Conservation (phyloP, 208 protist genomes). For the Trypanosoma lewisi region DNA sequence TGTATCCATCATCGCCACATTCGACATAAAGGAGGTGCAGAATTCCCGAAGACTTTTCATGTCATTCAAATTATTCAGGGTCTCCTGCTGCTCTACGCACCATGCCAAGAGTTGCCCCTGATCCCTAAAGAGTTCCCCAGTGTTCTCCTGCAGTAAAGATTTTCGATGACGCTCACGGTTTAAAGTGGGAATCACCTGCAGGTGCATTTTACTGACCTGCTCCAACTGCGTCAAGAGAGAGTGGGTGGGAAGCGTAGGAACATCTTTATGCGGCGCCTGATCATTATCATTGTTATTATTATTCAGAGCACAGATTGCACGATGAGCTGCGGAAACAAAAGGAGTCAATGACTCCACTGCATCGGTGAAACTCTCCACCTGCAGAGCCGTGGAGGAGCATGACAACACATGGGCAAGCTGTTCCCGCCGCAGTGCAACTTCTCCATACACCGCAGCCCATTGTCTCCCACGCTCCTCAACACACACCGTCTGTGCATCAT, state of each 20-base stretch:
- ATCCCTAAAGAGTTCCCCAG: slow-evolving; percentile 60
- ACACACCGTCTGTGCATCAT: not conserved
- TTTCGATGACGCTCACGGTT: slow-evolving; percentile 64
- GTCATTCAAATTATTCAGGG: slow-evolving; percentile 46
- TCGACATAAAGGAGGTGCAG: slow-evolving; percentile 61
- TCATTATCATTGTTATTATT: not conserved
- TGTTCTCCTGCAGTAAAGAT: slow-evolving; percentile 42
- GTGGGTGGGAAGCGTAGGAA: slow-evolving; percentile 22
- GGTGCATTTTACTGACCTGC: slow-evolving; percentile 65
- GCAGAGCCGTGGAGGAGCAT: slow-evolving; percentile 1
- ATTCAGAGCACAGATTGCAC: slow-evolving; percentile 38
- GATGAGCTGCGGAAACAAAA: slow-evolving; percentile 43
- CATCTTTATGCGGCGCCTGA: no score
- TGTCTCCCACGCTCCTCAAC: not conserved
- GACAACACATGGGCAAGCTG: slow-evolving; percentile 12
- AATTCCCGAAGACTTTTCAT: slow-evolving; percentile 66
- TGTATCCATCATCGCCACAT: slow-evolving; percentile 81
- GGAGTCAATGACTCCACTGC: slow-evolving; percentile 55
- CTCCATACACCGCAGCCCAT: slow-evolving; percentile 18
- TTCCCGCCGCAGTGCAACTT: slow-evolving; percentile 15
- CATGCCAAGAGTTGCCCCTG: slow-evolving; percentile 65
- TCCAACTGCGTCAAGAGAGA: slow-evolving; percentile 59
- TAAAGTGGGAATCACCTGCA: slow-evolving; percentile 64
- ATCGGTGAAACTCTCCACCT: not conserved
- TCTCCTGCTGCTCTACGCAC: slow-evolving; percentile 79